These are phyloP conservation scores for Sporothrix dimorphospora DNA, from an alignment of 2,329 filamentous ascomycete genomes.

Conservation along the genomic window DNA sequence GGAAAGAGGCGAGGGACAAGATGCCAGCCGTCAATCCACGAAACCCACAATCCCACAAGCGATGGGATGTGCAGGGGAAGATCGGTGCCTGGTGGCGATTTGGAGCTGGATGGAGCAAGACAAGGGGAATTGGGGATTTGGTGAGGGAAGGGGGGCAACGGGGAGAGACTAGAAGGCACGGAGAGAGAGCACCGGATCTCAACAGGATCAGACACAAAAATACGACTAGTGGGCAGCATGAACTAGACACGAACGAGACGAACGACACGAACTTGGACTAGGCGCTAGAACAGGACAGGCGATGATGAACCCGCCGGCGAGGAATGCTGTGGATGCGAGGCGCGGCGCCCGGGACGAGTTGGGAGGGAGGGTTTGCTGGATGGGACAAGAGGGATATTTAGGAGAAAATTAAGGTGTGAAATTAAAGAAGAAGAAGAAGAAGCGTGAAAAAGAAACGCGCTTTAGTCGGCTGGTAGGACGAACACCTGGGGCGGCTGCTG, in stretches of 20 bases:
- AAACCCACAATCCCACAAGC: neutral
- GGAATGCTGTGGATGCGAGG: constrained; percentile 20
- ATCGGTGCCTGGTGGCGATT: neutral
- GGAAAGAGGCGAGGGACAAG: neutral
- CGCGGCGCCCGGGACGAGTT: neutral
- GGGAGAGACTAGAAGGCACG: neutral
- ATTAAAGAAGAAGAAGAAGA: neutral
- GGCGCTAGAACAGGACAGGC: constrained; percentile 2
- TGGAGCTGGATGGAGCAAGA: constrained; percentile 20
- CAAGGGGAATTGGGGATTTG: neutral
- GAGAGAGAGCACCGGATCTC: constrained; percentile 2
- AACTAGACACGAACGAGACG: neutral
- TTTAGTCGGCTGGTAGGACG: constrained; percentile 2
- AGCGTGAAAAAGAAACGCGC: neutral
- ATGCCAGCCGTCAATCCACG: neutral
- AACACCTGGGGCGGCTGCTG: constrained; percentile 15
- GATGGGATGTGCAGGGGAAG: neutral
- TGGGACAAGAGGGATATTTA: neutral
- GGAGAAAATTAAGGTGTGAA: neutral
- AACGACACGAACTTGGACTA: neutral
- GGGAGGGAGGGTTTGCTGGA: neutral
- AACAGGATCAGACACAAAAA: constrained; percentile 22
- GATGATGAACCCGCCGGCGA: constrained; percentile 6
- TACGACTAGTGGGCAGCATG: neutral
- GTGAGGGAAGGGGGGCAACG: neutral